Conservation (phyloP, 768 basidiomycete genomes). For the Pulveroboletus sp. region DNA sequence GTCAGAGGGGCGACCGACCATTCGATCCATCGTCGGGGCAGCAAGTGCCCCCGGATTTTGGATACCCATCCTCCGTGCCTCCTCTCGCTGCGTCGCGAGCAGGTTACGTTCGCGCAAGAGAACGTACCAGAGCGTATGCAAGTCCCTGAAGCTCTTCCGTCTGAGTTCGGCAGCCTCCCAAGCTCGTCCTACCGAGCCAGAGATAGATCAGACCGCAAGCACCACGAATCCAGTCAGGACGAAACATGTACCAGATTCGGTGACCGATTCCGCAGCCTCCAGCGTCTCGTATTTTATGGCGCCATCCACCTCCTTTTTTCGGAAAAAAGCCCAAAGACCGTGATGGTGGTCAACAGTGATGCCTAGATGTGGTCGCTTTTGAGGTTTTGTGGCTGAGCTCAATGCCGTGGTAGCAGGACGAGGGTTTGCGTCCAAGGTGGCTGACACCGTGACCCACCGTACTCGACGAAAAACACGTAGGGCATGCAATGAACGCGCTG, state of each 20-base stretch:
- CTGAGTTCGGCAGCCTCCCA: conserved; percentile 87
- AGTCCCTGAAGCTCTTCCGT: conserved; percentile 84
- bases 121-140: conserved; percentile 95
- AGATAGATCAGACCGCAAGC: conserved; percentile 1
- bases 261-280: conserved; percentile 29
- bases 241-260: conserved; percentile 34
- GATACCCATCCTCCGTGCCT: conserved; percentile 60
- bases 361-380: conserved; percentile 40
- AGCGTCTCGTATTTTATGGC: conserved; percentile 50
- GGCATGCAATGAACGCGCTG: conserved; percentile 15
- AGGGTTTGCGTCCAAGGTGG: background rate
- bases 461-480: conserved; percentile 8
- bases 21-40: conserved; percentile 34
- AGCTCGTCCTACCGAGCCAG: conserved; percentile 59
- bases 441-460: conserved; percentile 25
- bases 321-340: conserved; percentile 76
- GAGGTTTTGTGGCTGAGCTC: conserved; percentile 18
- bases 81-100: conserved; percentile 81
- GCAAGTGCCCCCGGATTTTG: conserved; percentile 24
- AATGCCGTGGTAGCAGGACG: background rate
- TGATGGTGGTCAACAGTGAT: conserved; percentile 53
- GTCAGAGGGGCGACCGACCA: conserved; percentile 33
- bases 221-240: background rate
- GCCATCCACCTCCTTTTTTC: conserved; percentile 49
- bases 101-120: conserved; percentile 85